Conservation (phyloP, 805 yeast genomes). For the Yamadazyma akitaensis region DNA sequence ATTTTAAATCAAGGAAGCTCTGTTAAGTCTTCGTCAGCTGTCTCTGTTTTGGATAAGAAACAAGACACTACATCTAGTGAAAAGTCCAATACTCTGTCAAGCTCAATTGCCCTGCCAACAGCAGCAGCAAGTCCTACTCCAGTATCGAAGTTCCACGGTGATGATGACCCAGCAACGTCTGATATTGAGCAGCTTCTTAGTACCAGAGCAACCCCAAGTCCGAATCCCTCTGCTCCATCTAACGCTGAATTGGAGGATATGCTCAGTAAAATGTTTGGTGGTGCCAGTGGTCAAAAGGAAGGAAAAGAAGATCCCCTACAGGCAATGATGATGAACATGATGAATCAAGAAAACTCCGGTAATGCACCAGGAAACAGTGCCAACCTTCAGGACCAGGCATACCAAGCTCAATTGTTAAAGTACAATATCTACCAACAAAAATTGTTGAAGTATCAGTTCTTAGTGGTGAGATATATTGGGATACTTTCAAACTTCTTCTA, state of each 20-base stretch:
- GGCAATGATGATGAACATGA: conserved; percentile 28
- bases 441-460: conserved; percentile 29
- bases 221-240: conserved; percentile 9
- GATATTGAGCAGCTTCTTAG: conserved; percentile 27
- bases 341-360: conserved; percentile 11
- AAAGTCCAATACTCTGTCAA: background rate
- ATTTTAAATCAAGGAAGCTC: conserved; percentile 40
- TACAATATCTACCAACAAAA: conserved; percentile 33
- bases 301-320: conserved; percentile 24
- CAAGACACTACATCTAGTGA: background rate
- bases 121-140: conserved; percentile 5
- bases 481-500: conserved; percentile 32
- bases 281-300: conserved; percentile 1
- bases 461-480: conserved; percentile 26
- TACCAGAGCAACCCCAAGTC: conserved; percentile 11
- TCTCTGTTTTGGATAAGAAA: conserved; percentile 32
- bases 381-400: conserved; percentile 18
- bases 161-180: conserved; percentile 40
- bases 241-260: conserved; percentile 31
- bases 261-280: conserved; percentile 29
- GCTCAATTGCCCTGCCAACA: background rate
- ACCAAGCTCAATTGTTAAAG: conserved; percentile 25
- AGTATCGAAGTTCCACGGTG: conserved; percentile 16
- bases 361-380: conserved; percentile 4
- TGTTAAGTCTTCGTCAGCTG: conserved; percentile 27